These are phyloP conservation scores for Xylariaceae sp. DNA, from an alignment of 2,329 filamentous ascomycete species.

Conservation along the genomic window DNA sequence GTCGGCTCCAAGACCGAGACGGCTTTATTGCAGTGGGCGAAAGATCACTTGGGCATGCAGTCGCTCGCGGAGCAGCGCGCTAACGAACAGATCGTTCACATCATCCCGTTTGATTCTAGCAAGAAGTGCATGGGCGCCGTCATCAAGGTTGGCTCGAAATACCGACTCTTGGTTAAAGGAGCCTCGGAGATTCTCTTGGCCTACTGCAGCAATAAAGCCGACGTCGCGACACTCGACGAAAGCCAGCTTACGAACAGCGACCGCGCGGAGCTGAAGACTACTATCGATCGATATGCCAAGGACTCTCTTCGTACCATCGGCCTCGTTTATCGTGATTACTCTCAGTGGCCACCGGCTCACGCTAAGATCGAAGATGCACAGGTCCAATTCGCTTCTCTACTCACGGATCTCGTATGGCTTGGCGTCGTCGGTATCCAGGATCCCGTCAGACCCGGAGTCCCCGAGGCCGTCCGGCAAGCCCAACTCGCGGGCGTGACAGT, in stretches of 20 bases:
- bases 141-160: slow-evolving; percentile 41
- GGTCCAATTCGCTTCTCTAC: slow-evolving; percentile 53
- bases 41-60: slow-evolving; percentile 45
- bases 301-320: slow-evolving; percentile 70
- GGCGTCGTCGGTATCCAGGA: slow-evolving; percentile 71
- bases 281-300: slow-evolving; percentile 57
- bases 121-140: slow-evolving; percentile 54
- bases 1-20: slow-evolving; percentile 54
- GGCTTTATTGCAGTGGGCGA: slow-evolving; percentile 46
- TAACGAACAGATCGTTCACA: slow-evolving; percentile 43
- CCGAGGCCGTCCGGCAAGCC: slow-evolving; percentile 61
- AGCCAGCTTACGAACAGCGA: slow-evolving; percentile 51
- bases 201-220: slow-evolving; percentile 36
- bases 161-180: slow-evolving; percentile 49
- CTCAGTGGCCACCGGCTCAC: slow-evolving; percentile 64
- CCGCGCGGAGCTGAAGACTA: slow-evolving; percentile 45
- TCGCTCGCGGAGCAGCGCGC: slow-evolving; percentile 42
- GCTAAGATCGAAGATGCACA: slow-evolving; percentile 57
- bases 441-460: slow-evolving; percentile 62
- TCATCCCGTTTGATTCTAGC: slow-evolving; percentile 49
- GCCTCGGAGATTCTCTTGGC: slow-evolving; percentile 51
- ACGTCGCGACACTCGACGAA: slow-evolving; percentile 36
- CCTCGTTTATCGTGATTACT: slow-evolving; percentile 67
- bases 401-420: slow-evolving; percentile 67
- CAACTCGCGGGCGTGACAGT: slow-evolving; percentile 64